phyloP scores from a whole-genome alignment of 2,329 filamentous ascomycete genomes.

The Esteya vermicola region DNA sequence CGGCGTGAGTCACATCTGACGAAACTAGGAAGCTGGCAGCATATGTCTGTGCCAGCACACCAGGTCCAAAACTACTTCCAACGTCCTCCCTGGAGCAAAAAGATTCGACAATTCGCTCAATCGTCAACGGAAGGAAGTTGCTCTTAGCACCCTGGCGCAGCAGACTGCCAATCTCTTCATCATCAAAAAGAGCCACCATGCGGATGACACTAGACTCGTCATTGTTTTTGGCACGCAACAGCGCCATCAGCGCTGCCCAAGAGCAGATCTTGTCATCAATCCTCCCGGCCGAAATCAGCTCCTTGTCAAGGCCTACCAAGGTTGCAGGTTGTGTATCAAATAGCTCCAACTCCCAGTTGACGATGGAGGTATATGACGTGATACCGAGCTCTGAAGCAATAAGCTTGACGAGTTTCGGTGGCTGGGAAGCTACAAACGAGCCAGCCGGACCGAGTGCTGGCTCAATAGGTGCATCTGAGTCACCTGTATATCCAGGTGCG shows the following conservation, averaged over 20 bases:
- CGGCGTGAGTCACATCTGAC: conserved; percentile 85
- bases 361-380: conserved; percentile 55
- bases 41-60: conserved; percentile 65
- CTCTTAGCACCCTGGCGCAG: conserved; percentile 79
- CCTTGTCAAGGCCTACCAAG: conserved; percentile 71
- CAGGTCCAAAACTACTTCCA: conserved; percentile 36
- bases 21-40: conserved; percentile 87
- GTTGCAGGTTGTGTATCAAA: conserved; percentile 81
- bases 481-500: conserved; percentile 20
- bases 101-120: conserved; percentile 69
- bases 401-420: conserved; percentile 67
- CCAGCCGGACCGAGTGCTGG: conserved; percentile 44
- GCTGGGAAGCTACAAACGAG: conserved; percentile 72
- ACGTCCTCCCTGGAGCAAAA: conserved; percentile 33
- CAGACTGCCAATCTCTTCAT: conserved; percentile 88
- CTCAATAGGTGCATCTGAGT: conserved; percentile 14
- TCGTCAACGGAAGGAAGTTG: conserved; percentile 71
- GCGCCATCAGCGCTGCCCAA: conserved; percentile 74
- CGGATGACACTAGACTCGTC: conserved; percentile 59
- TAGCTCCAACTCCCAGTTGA: conserved; percentile 96
- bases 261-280: conserved; percentile 98
- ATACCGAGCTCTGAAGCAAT: conserved; percentile 71
- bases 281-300: conserved; percentile 88
- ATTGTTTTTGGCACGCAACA: conserved; percentile 51
- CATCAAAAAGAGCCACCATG: conserved; percentile 86